Evolutionary conservation across 164 flowering plant genomes (phyloP).

Genomic region (Protea cynaroides): DNA sequence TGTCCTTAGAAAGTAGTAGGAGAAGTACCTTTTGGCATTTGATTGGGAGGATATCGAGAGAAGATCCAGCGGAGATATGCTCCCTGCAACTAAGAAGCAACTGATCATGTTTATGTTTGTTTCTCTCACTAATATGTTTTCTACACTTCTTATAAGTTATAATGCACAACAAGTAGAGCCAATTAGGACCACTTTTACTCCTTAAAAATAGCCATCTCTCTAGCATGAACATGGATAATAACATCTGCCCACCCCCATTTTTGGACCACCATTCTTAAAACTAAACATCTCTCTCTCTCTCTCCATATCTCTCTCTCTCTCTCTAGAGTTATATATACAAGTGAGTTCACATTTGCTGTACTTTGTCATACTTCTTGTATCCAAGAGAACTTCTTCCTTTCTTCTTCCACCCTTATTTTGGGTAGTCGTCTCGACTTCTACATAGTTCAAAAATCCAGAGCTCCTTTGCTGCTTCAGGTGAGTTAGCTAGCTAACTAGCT

Average conservation of each 20-base stretch:
- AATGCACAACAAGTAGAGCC: background rate
- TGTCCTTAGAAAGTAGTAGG: background rate
- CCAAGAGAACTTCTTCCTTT: too few species aligned
- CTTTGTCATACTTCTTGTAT: too few species aligned
- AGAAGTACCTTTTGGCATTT: conserved; percentile 2
- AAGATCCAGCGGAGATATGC: background rate
- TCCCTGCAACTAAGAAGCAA: background rate
- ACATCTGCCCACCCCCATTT: too few species aligned
- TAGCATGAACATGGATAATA: too few species aligned
- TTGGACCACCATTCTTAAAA: too few species aligned
- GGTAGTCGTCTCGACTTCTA: too few species aligned
- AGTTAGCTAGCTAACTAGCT: background rate
- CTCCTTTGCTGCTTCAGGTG: background rate
- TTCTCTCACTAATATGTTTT: background rate
- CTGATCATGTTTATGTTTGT: background rate
- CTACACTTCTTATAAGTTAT: background rate
- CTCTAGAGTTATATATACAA: too few species aligned
- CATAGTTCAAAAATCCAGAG: background rate
- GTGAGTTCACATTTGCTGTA: too few species aligned
- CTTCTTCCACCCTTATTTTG: too few species aligned
- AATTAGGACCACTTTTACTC: background rate
- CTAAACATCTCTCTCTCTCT: background rate
- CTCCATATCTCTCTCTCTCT: background rate
- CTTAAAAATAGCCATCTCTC: too few species aligned
- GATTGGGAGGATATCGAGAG: background rate